Conservation (phyloP, 768 basidiomycete species). For the Leccinum obscurum region DNA sequence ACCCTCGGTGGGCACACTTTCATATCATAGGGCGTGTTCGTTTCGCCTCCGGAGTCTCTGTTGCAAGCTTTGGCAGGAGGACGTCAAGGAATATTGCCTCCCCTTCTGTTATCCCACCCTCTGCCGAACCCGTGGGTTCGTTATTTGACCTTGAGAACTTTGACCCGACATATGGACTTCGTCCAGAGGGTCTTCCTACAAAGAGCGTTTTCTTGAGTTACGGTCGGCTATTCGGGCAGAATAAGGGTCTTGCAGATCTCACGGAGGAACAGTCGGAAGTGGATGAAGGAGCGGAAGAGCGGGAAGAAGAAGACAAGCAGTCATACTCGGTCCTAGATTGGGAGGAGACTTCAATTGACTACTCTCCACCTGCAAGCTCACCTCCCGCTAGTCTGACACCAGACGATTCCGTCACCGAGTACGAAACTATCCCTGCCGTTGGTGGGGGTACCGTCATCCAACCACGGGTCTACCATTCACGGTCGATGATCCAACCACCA, state of each 20-base stretch:
- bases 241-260: slow-evolving; percentile 77
- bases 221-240: slow-evolving; percentile 66
- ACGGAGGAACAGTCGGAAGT: slow-evolving; percentile 57
- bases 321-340: slow-evolving; percentile 72
- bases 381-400: slow-evolving; percentile 45
- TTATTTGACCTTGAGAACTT: slow-evolving; percentile 71
- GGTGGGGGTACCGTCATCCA: slow-evolving; percentile 87
- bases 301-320: slow-evolving; percentile 32
- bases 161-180: slow-evolving; percentile 94
- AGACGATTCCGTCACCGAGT: slow-evolving; percentile 56
- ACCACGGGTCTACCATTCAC: slow-evolving; percentile 83
- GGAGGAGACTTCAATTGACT: slow-evolving; percentile 56
- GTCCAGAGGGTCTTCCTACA: slow-evolving; percentile 85
- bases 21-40: slow-evolving; percentile 36
- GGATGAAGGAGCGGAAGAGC: slow-evolving; percentile 40
- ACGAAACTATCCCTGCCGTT: slow-evolving; percentile 88
- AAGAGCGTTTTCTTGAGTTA: slow-evolving; percentile 84
- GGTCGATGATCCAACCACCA: slow-evolving; percentile 66
- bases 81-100: slow-evolving; percentile 22
- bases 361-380: slow-evolving; percentile 46
- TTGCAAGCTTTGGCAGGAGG: slow-evolving; percentile 33
- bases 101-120: slow-evolving; percentile 21
- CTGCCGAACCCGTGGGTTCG: slow-evolving; percentile 27
- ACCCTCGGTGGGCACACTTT: slow-evolving; percentile 19
- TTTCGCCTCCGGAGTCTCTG: slow-evolving; percentile 44